Evolutionary conservation across 2,329 filamentous ascomycete genomes (phyloP).

Genomic region (Metarhizium humberi): DNA sequence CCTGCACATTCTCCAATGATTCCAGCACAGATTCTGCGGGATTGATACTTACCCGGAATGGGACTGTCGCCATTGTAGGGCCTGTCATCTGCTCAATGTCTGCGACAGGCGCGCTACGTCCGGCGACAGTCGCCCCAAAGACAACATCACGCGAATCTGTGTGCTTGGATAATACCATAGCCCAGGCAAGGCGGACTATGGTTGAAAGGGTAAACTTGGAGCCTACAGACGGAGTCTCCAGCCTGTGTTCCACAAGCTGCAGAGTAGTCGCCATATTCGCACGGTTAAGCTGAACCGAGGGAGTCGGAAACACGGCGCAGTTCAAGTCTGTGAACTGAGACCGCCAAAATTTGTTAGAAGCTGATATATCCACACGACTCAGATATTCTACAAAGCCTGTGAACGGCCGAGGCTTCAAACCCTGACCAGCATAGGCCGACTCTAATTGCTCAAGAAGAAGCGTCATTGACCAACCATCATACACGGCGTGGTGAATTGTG

Average conservation of each 20-base stretch:
- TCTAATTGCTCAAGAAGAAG: neutral
- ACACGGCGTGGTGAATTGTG: neutral
- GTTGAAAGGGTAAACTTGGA: neutral
- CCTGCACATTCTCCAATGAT: neutral
- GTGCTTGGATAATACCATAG: constrained; percentile 24
- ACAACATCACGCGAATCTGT: constrained; percentile 19
- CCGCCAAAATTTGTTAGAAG: neutral
- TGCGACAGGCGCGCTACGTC: constrained; percentile 11
- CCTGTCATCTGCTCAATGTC: constrained; percentile 13
- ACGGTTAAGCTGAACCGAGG: no score
- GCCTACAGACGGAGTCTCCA: neutral
- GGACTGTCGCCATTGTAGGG: constrained; percentile 15
- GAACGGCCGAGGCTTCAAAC: neutral
- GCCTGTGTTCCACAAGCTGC: no score
- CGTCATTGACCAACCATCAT: neutral
- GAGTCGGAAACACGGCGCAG: no score
- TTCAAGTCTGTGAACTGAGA: no score
- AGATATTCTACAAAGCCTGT: no score
- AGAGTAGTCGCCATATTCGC: no score
- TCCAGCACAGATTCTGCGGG: neutral
- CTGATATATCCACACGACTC: neutral
- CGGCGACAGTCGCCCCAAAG: constrained; percentile 9
- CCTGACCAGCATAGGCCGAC: neutral
- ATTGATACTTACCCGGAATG: constrained; percentile 5
- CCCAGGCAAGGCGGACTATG: constrained; percentile 9